phyloP scores from a whole-genome alignment of 768 basidiomycete species.

The Mrakia hoshinonis region DNA sequence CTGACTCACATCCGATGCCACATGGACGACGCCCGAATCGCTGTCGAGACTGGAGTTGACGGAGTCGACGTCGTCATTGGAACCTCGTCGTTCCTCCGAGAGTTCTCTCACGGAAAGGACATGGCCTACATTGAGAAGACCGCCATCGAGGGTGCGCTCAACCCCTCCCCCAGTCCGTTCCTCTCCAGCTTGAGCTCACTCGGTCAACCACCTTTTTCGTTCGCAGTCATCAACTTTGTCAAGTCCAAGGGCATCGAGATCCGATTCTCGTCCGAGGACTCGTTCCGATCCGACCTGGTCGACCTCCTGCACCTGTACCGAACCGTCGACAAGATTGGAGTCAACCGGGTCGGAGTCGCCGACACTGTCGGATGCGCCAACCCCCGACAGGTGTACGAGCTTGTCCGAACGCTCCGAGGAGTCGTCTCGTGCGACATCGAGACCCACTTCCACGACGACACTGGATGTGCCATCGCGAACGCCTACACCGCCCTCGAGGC shows the following conservation, averaged over 20 bases:
- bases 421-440: slow-evolving; percentile 98
- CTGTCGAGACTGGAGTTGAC: slow-evolving; percentile 97
- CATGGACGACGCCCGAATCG: slow-evolving; percentile 98
- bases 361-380: slow-evolving; percentile 99
- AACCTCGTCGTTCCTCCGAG: slow-evolving; percentile 95
- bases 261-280: slow-evolving; percentile 98
- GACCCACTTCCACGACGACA: slow-evolving; percentile 96
- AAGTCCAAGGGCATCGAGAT: slow-evolving; percentile 99
- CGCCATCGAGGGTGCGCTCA: slow-evolving; percentile 27
- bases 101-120: slow-evolving; percentile 99
- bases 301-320: slow-evolving; percentile 98
- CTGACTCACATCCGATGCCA: slow-evolving; percentile 98
- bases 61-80: slow-evolving; percentile 99
- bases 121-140: slow-evolving; percentile 96
- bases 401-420: slow-evolving; percentile 88
- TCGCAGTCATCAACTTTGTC: slow-evolving; percentile 83
- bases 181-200: not conserved
- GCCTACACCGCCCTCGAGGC: slow-evolving; percentile 97
- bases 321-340: slow-evolving; percentile 98
- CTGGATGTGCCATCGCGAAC: slow-evolving; percentile 82
- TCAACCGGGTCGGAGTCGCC: slow-evolving; percentile 96
- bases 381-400: slow-evolving; percentile 95
- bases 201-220: too few species aligned
- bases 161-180: not conserved
- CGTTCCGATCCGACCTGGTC: slow-evolving; percentile 98